A percentile compares a stretch with the other conserved stretches of the same genome.
phyloP scores from a whole-genome alignment of 2,329 filamentous ascomycete species.

The Neonectria magnoliae region DNA sequence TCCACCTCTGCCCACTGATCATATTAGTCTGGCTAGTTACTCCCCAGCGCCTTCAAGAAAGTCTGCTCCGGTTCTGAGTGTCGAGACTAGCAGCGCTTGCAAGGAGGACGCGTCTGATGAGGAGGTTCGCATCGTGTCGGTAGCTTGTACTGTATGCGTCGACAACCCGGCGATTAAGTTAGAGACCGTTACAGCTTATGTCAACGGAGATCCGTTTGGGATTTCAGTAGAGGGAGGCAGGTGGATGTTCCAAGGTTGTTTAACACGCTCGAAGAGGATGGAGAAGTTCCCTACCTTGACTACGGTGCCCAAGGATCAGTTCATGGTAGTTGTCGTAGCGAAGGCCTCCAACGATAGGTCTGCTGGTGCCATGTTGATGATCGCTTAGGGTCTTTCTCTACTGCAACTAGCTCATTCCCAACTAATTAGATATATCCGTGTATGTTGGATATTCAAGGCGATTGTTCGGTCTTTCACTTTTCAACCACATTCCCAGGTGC shows the following conservation, averaged over 20 bases:
- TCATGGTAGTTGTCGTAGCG: constrained; percentile 15
- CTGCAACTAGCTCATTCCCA: too few species aligned
- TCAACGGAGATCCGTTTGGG: background rate
- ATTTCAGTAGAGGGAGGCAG: background rate
- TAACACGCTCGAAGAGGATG: background rate
- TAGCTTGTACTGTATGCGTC: background rate
- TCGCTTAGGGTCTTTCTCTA: background rate
- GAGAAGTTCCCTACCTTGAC: background rate
- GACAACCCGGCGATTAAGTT: background rate
- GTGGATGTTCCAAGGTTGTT: background rate
- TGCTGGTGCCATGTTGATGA: constrained; percentile 4
- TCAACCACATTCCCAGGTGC: too few species aligned
- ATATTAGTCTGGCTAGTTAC: background rate
- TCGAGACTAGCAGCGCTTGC: background rate
- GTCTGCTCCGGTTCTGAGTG: background rate
- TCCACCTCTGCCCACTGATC: background rate
- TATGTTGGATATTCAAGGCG: too few species aligned
- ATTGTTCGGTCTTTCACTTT: too few species aligned
- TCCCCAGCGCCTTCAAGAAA: background rate
- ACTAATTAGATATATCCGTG: too few species aligned
- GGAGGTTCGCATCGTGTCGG: background rate
- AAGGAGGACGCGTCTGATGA: background rate
- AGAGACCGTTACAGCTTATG: background rate
- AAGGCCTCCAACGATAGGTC: constrained; percentile 12
- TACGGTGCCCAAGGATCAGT: constrained; percentile 12